These are phyloP conservation scores for Aspergillus sp. DNA, from an alignment of 2,329 filamentous ascomycete genomes.

Conservation along the genomic window DNA sequence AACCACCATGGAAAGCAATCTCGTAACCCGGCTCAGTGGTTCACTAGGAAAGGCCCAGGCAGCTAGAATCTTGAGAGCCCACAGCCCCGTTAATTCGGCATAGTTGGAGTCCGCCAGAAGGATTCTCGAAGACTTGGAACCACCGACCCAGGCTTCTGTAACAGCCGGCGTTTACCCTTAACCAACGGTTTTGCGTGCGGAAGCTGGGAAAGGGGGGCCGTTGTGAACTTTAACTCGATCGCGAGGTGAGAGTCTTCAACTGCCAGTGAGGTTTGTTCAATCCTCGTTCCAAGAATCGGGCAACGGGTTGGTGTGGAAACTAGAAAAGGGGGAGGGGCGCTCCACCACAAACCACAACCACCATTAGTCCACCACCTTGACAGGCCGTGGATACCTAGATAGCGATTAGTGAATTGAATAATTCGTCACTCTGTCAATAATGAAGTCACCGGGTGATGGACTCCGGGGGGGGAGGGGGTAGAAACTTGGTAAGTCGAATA, in stretches of 20 bases:
- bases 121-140: slow-evolving; percentile 14
- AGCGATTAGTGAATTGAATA: no score
- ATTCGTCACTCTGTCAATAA: no score
- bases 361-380: no score
- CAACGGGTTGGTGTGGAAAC: background rate
- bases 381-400: no score
- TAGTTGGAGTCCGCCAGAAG: slow-evolving; percentile 1
- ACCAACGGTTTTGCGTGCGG: slow-evolving; percentile 10
- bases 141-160: slow-evolving; percentile 3
- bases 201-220: slow-evolving; percentile 16
- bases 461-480: no score
- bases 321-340: slow-evolving; percentile 16
- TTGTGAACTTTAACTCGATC: background rate
- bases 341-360: background rate
- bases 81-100: background rate
- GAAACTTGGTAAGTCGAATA: no score
- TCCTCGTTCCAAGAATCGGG: background rate
- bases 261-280: background rate
- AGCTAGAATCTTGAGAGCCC: background rate
- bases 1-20: background rate
- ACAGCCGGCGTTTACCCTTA: slow-evolving; percentile 7
- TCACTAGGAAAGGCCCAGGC: background rate
- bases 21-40: background rate
- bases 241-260: background rate
- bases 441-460: no score